A percentile compares a stretch with the other conserved stretches of the same genome.
These are phyloP conservation scores for Sherardia arvensis DNA, from an alignment of 257 asterid genomes.

Conservation along the genomic window DNA sequence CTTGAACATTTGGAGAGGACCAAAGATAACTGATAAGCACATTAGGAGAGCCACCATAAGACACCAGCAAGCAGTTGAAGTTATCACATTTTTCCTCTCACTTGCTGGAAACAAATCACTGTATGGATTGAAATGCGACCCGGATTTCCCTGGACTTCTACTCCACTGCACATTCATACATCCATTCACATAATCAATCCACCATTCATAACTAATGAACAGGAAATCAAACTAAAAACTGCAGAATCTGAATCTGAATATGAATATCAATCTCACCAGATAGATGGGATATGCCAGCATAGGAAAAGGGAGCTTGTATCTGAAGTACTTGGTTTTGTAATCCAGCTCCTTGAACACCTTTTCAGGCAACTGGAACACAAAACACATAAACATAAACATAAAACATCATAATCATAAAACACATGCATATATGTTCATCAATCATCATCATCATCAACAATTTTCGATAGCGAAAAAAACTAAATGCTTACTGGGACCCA, in stretches of 20 bases:
- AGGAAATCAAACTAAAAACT: not conserved
- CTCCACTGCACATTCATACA: constrained; percentile 37
- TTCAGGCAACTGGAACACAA: constrained; percentile 28
- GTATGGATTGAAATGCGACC: constrained; percentile 87
- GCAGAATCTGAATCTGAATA: not conserved
- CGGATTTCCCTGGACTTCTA: constrained; percentile 81
- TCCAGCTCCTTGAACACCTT: constrained; percentile 24
- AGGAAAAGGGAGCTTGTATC: constrained; percentile 43
- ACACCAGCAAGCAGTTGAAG: constrained; percentile 75
- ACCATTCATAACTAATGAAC: not conserved
- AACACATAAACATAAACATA: not conserved
- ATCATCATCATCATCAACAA: not conserved
- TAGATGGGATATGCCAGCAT: constrained; percentile 33
- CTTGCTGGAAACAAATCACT: constrained; percentile 50
- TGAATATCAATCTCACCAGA: constrained; percentile 21
- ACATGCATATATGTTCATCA: not conserved
- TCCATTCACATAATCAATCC: too few relatives aligned
- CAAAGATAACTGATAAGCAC: constrained; percentile 24
- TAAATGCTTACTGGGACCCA: constrained; percentile 41
- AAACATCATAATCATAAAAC: not conserved
- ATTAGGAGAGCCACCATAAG: constrained; percentile 48
- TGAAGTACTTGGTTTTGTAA: constrained; percentile 22
- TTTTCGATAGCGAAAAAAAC: not conserved
- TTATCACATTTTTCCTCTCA: constrained; percentile 45
- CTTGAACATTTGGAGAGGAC: constrained; percentile 46